These are phyloP conservation scores for Exophiala dermatitidis DNA, from an alignment of 2,329 filamentous ascomycete species.

Conservation along the genomic window DNA sequence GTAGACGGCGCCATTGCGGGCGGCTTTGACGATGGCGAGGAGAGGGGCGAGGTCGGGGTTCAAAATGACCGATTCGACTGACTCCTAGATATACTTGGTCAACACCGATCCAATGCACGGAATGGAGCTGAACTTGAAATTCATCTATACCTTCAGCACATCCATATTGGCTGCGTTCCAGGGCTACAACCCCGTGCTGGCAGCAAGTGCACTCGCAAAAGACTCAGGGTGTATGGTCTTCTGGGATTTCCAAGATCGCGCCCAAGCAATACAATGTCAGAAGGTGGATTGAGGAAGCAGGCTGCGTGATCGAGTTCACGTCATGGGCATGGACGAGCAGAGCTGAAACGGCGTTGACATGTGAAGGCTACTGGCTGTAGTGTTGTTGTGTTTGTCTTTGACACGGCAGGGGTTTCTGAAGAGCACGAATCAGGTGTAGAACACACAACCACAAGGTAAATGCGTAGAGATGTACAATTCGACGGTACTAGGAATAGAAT, in stretches of 20 bases:
- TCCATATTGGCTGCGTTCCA: slow-evolving; percentile 9
- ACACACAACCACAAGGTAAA: too few relatives aligned
- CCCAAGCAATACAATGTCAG: neutral
- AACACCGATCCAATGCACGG: neutral
- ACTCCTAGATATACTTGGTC: slow-evolving; percentile 9
- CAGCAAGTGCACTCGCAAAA: neutral
- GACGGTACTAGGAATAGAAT: too few relatives aligned
- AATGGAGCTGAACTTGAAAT: neutral
- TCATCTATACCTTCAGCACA: slow-evolving; percentile 11
- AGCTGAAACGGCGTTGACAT: neutral
- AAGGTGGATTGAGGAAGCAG: neutral
- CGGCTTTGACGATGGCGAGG: slow-evolving; percentile 79
- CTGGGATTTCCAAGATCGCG: neutral
- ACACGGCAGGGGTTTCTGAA: neutral
- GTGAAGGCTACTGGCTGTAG: neutral
- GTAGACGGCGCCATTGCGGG: slow-evolving; percentile 95
- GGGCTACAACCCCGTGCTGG: neutral
- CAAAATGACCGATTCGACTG: slow-evolving; percentile 20
- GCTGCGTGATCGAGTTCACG: neutral
- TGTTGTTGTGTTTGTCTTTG: neutral
- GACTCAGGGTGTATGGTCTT: too few relatives aligned
- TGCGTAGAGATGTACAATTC: too few relatives aligned
- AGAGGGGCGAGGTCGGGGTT: slow-evolving; percentile 61
- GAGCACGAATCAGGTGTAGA: too few relatives aligned
- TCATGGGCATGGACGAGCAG: neutral